Conservation (phyloP, 768 basidiomycete species). For the Mycena capillaripes region DNA sequence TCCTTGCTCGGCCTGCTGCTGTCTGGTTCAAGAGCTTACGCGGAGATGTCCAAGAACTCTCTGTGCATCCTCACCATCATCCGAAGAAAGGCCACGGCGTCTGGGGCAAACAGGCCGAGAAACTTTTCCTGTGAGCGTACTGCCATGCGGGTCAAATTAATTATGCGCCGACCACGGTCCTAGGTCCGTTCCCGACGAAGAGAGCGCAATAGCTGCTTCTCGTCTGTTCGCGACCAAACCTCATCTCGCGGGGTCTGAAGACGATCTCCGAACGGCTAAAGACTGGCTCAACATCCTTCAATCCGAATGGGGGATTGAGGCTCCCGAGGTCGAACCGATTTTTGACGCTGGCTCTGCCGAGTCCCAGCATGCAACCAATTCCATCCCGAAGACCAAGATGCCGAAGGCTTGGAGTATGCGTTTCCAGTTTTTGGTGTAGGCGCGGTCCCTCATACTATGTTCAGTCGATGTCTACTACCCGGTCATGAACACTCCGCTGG, state of each 20-base stretch:
- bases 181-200: constrained; percentile 66
- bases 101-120: constrained; percentile 45
- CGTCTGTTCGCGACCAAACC: constrained; percentile 66
- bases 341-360: constrained; percentile 70
- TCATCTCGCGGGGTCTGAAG: constrained; percentile 71
- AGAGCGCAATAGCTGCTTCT: constrained; percentile 65
- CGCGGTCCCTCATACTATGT: neutral
- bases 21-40: constrained; percentile 20
- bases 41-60: constrained; percentile 1
- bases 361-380: constrained; percentile 67
- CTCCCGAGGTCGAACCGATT: constrained; percentile 54
- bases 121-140: constrained; percentile 45
- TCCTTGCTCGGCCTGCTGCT: constrained; percentile 18
- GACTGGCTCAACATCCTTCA: constrained; percentile 68
- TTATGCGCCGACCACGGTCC: neutral
- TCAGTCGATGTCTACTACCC: constrained; percentile 78
- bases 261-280: constrained; percentile 70
- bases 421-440: neutral
- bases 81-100: constrained; percentile 27
- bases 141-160: neutral
- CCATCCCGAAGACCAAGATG: constrained; percentile 53
- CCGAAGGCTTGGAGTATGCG: constrained; percentile 66
- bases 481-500: constrained; percentile 76
- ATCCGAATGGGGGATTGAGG: constrained; percentile 58
- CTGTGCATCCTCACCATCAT: constrained; percentile 8